Evolutionary conservation across 441 rosid genomes (phyloP).

Genomic region (Pelargonium myrrhifolium): DNA sequence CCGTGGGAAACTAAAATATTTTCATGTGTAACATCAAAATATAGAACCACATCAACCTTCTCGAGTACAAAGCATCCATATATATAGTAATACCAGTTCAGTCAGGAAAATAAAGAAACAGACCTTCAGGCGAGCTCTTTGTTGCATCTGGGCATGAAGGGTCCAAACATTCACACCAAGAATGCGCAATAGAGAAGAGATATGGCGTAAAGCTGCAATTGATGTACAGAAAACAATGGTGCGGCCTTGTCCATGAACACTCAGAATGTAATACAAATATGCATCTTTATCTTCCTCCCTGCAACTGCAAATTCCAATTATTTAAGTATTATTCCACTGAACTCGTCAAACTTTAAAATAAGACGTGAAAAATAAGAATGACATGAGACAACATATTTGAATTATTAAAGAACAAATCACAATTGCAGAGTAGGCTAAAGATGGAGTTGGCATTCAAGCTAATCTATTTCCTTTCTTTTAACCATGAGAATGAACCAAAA

Average conservation of each 20-base stretch:
- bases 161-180: conserved; percentile 72
- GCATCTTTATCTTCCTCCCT: conserved; percentile 88
- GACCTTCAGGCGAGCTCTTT: conserved; percentile 92
- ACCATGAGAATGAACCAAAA: background rate
- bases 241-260: conserved; percentile 91
- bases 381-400: background rate
- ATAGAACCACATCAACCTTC: background rate
- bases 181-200: conserved; percentile 63
- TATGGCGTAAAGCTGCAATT: conserved; percentile 85
- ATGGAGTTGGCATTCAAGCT: background rate
- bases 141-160: conserved; percentile 92
- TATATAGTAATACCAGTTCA: background rate
- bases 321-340: conserved; percentile 17
- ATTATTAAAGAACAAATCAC: background rate
- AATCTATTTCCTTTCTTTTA: background rate
- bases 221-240: conserved; percentile 95
- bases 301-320: conserved; percentile 45
- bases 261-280: conserved; percentile 72
- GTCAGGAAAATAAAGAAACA: conserved; percentile 16
- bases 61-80: background rate
- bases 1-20: background rate
- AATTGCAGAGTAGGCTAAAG: background rate
- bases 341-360: conserved; percentile 4
- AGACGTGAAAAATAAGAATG: background rate
- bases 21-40: background rate